Percentiles rank a stretch among this genome's conserved stretches.
These are phyloP conservation scores for Dothidotthia symphoricarpi DNA, from an alignment of 2,329 filamentous ascomycete genomes.

Conservation along the genomic window DNA sequence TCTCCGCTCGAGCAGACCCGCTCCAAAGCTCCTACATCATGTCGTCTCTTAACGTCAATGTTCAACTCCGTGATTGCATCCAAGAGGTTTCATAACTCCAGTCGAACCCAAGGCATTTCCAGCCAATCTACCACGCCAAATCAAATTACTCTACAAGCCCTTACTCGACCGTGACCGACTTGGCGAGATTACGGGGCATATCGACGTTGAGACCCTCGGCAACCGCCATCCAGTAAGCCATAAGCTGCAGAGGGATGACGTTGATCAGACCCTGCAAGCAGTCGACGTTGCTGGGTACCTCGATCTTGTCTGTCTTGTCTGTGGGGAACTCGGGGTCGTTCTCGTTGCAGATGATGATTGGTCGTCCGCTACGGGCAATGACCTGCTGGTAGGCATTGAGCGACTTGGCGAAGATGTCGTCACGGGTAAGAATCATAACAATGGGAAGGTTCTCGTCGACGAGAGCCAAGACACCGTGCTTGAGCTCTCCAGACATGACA, in stretches of 20 bases:
- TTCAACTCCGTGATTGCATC: conserved; percentile 6
- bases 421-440: conserved; percentile 98
- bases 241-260: conserved; percentile 94
- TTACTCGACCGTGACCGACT: conserved; percentile 99
- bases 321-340: conserved; percentile 83
- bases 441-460: conserved; percentile 98
- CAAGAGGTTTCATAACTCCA: conserved; percentile 25
- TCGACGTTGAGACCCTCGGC: conserved; percentile 95
- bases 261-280: conserved; percentile 95
- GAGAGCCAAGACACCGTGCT: conserved; percentile 95
- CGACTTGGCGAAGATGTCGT: conserved; percentile 97
- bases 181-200: conserved; percentile 97
- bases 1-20: conserved; percentile 11
- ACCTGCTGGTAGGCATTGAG: conserved; percentile 99
- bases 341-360: conserved; percentile 97
- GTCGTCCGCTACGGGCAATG: conserved; percentile 90
- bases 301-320: conserved; percentile 91
- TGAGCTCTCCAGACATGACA: conserved; percentile 99
- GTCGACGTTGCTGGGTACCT: conserved; percentile 94
- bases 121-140: conserved; percentile 19
- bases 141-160: conserved; percentile 15
- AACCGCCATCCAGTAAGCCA: conserved; percentile 98
- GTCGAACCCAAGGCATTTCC: conserved; percentile 27
- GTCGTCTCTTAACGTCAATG: conserved; percentile 1
- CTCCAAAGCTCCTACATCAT: conserved; percentile 13